These are phyloP conservation scores for Leccinum arenicola DNA, from an alignment of 768 basidiomycete species.

Conservation along the genomic window DNA sequence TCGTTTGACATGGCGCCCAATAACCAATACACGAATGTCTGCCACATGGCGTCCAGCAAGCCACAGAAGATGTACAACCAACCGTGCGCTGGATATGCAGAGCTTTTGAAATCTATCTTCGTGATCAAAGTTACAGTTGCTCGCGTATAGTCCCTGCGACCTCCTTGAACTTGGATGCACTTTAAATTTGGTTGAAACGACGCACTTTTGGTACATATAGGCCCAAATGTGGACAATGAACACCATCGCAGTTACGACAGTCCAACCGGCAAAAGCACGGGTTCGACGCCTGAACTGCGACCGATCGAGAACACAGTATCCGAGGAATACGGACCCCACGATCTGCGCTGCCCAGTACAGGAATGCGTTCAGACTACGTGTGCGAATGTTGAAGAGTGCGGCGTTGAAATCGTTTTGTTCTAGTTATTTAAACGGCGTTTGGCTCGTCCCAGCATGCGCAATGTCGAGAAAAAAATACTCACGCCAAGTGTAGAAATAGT, in stretches of 20 bases:
- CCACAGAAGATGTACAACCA: conserved; percentile 73
- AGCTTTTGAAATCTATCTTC: conserved; percentile 60
- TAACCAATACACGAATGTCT: conserved; percentile 79
- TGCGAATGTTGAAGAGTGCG: conserved; percentile 76
- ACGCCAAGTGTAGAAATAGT: conserved; percentile 90
- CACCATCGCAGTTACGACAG: conserved; percentile 56
- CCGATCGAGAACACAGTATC: conserved; percentile 59
- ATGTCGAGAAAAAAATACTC: conserved; percentile 22
- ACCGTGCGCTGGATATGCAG: conserved; percentile 51
- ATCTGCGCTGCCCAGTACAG: conserved; percentile 83
- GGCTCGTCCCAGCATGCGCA: background rate
- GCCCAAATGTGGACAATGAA: conserved; percentile 74
- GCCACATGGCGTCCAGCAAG: conserved; percentile 81
- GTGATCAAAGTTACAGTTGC: conserved; percentile 35
- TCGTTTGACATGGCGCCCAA: conserved; percentile 88
- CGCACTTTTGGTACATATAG: conserved; percentile 71
- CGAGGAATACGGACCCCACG: conserved; percentile 69
- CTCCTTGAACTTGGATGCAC: background rate
- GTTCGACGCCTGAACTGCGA: conserved; percentile 53
- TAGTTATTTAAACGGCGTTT: conserved; percentile 28
- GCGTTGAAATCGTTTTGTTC: conserved; percentile 67
- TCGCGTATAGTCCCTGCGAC: conserved; percentile 58
- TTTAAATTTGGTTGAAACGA: conserved; percentile 2
- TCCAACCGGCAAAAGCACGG: conserved; percentile 73
- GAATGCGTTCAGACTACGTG: conserved; percentile 75